These are phyloP conservation scores for Xylariales sp. DNA, from an alignment of 2,329 filamentous ascomycete genomes.

Conservation along the genomic window DNA sequence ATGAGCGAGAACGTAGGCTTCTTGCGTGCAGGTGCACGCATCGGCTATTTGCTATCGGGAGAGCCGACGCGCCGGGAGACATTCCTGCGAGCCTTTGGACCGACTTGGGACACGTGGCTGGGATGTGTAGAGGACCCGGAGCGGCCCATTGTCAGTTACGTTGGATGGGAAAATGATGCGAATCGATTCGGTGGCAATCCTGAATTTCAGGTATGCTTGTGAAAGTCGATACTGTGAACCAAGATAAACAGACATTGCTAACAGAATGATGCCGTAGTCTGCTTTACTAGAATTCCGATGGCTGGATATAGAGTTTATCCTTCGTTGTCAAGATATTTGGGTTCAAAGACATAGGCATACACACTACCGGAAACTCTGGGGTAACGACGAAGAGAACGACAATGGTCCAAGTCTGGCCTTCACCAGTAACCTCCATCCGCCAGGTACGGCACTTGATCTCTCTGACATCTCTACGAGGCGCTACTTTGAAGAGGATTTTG, in stretches of 20 bases:
- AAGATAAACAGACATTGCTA: too few species aligned
- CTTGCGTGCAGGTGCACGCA: conserved; percentile 35
- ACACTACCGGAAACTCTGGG: conserved; percentile 24
- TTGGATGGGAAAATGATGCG: conserved; percentile 25
- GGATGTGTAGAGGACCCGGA: conserved; percentile 17
- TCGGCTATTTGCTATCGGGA: conserved; percentile 43
- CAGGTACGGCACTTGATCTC: too few species aligned
- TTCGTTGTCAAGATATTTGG: conserved; percentile 45
- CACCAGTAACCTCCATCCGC: too few species aligned
- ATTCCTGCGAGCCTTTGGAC: conserved; percentile 30
- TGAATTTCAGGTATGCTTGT: conserved; percentile 43
- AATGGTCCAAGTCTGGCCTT: too few species aligned
- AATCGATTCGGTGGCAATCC: conserved; percentile 30
- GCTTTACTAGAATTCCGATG: conserved; percentile 39
- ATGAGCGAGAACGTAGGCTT: conserved; percentile 45
- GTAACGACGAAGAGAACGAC: too few species aligned
- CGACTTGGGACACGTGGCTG: conserved; percentile 34
- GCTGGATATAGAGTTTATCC: conserved; percentile 39
- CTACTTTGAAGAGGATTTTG: conserved; percentile 20
- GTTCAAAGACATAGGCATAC: conserved; percentile 32
- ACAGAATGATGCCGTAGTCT: conserved; percentile 25
- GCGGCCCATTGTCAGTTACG: conserved; percentile 8
- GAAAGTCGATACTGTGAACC: too few species aligned
- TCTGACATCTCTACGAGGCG: conserved; percentile 10
- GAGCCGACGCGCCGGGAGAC: conserved; percentile 26